Evolutionary conservation across 331 rosid species (phyloP).

Genomic region (Dryas integrifolia): DNA sequence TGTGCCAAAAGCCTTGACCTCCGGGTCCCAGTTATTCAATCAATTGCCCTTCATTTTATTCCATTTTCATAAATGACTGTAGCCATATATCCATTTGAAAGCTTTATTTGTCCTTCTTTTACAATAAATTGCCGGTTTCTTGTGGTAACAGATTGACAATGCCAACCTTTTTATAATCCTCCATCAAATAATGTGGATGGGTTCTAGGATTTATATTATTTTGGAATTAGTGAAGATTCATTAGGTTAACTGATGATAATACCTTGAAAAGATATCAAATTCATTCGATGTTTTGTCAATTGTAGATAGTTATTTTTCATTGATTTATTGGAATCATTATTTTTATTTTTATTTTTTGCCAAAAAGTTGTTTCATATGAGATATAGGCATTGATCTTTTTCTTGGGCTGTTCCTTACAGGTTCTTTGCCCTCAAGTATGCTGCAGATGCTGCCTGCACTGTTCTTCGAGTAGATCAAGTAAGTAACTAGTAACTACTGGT

Average conservation of each 20-base stretch:
- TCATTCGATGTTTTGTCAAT: neutral
- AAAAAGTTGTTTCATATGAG: neutral
- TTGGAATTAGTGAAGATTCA: neutral
- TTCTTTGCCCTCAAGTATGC: constrained; percentile 88
- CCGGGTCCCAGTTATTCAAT: constrained; percentile 2
- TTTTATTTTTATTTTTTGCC: neutral
- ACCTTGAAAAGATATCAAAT: neutral
- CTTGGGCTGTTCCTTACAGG: constrained; percentile 36
- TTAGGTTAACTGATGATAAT: neutral
- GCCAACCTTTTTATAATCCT: neutral
- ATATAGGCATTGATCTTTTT: constrained; percentile 7
- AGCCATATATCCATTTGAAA: neutral
- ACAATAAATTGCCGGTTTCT: neutral
- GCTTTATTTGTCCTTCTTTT: too few relatives aligned
- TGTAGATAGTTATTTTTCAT: neutral
- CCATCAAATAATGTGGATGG: neutral
- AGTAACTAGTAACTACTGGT: constrained; percentile 10
- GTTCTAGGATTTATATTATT: neutral
- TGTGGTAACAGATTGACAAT: neutral
- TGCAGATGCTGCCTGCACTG: constrained; percentile 95
- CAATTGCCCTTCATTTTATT: neutral
- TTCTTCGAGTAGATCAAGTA: constrained; percentile 93
- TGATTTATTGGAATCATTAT: neutral
- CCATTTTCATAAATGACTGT: neutral
- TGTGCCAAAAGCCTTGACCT: neutral